Evolutionary conservation across 2,329 filamentous ascomycete species (phyloP).

Genomic region (Alternaria viburni): DNA sequence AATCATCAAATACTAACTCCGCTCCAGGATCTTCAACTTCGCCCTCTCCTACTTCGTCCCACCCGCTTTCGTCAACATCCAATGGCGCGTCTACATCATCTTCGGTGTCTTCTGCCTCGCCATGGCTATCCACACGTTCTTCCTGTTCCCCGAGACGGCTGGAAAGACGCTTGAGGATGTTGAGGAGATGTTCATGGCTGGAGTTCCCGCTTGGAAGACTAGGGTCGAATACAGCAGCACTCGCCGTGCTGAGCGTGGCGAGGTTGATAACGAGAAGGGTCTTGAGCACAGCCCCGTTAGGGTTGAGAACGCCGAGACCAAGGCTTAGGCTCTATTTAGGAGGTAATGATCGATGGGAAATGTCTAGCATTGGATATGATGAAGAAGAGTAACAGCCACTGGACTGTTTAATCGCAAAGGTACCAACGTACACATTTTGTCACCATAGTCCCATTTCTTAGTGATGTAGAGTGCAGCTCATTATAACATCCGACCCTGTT

Average conservation of each 20-base stretch:
- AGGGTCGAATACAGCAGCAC: conserved; percentile 32
- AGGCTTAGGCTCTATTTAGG: conserved; percentile 1
- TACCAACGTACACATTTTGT: neutral
- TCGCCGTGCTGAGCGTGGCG: conserved; percentile 31
- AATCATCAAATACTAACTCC: neutral
- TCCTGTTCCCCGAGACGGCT: conserved; percentile 71
- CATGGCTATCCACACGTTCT: conserved; percentile 72
- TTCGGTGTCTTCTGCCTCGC: conserved; percentile 75
- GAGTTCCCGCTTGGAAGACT: conserved; percentile 64
- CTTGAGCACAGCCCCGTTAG: conserved; percentile 28
- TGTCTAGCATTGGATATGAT: neutral
- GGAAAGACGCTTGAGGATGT: conserved; percentile 80
- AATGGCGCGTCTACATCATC: conserved; percentile 72
- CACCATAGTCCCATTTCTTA: neutral
- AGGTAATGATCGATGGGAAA: neutral
- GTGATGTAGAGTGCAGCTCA: neutral
- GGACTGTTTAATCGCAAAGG: neutral
- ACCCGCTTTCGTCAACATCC: conserved; percentile 64
- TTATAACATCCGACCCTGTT: too few species aligned
- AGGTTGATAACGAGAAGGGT: conserved; percentile 34
- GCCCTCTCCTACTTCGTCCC: conserved; percentile 63
- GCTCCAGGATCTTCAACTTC: conserved; percentile 59
- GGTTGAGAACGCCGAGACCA: conserved; percentile 24
- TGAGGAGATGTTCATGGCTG: conserved; percentile 70
- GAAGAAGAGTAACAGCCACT: neutral